Evolutionary conservation across 495 filamentous ascomycete species (phyloP), one percentile per base, ranked within the genome.

Genomic region (Penicillium salamii): DNA sequence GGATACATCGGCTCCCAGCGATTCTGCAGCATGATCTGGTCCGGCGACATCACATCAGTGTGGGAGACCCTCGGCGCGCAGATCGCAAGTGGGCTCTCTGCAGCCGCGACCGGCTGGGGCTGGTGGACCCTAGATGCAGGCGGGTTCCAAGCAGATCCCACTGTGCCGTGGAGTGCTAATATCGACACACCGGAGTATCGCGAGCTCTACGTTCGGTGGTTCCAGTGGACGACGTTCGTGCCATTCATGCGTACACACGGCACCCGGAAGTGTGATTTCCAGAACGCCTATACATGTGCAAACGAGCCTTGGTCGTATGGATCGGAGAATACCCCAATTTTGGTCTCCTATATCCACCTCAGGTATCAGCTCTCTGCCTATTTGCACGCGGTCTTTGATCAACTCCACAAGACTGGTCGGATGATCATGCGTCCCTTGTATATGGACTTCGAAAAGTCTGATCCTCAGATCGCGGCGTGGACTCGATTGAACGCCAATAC

Each of bases 271-370:
- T 65, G 65, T 33, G 26, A 56, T 9, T 18, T 37, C 21, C 62
- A 60, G 33, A 24, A 51, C 37, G 59, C 61, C 3, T 65, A 57
- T 31, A 61, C 62, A 2, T 65, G 65, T 20, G 56, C 53, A 18
- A 68, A 68, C 38, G 65, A 68, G 47, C 59, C 60, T 8, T 68
- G 65, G 65, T 63, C 59, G 1, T 68, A 68, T 42, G 65, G 65
- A 2, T 49, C 42, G 14, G 36, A 52, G 36, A 63, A 63, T 19
- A 63, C 57, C 7, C 57, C 53, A 0, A 55, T 58, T 15, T 52
- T 62, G 19, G 49, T 60, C 1, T 57, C 53, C 12, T 68, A 68
- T 21, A 65, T 68, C n/a, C 46, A 56, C 3, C 59, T 68, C 11
- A 55, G 65, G 2, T 61, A 65, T 23, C 53, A 58, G 36, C 42